Conservation (phyloP, 768 basidiomycete genomes). For the Lactifluus hygrophoroides region DNA sequence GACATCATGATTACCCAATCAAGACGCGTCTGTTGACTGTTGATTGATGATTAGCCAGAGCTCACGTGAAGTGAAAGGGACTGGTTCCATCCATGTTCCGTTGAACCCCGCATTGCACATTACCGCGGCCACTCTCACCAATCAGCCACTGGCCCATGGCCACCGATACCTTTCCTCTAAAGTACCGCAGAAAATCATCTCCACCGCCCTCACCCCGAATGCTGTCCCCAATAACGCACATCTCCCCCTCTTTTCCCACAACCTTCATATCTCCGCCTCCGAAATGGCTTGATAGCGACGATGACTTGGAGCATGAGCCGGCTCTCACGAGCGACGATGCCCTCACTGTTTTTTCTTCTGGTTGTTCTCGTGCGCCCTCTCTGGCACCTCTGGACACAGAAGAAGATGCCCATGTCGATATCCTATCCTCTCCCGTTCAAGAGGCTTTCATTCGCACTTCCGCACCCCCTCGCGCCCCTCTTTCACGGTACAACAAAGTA, state of each 20-base stretch:
- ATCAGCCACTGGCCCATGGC: neutral
- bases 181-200: constrained; percentile 14
- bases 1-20: neutral
- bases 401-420: constrained; percentile 17
- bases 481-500: neutral
- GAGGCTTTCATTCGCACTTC: constrained; percentile 11
- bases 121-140: no score
- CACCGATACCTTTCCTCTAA: constrained; percentile 1
- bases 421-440: constrained; percentile 16
- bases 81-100: neutral
- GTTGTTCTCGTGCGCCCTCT: constrained; percentile 16
- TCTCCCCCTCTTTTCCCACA: neutral
- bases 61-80: neutral
- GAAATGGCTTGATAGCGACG: constrained; percentile 17
- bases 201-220: constrained; percentile 5
- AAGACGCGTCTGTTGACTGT: neutral
- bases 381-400: constrained; percentile 12
- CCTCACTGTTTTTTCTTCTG: constrained; percentile 9
- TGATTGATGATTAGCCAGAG: neutral
- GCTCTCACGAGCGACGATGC: constrained; percentile 20
- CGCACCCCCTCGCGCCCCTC: neutral
- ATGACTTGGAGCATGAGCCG: constrained; percentile 17
- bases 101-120: no score
- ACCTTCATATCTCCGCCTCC: neutral
- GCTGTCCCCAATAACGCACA: constrained; percentile 3